These are phyloP conservation scores for Coleophoma cylindrospora DNA, from an alignment of 2,329 filamentous ascomycete species.

Conservation along the genomic window DNA sequence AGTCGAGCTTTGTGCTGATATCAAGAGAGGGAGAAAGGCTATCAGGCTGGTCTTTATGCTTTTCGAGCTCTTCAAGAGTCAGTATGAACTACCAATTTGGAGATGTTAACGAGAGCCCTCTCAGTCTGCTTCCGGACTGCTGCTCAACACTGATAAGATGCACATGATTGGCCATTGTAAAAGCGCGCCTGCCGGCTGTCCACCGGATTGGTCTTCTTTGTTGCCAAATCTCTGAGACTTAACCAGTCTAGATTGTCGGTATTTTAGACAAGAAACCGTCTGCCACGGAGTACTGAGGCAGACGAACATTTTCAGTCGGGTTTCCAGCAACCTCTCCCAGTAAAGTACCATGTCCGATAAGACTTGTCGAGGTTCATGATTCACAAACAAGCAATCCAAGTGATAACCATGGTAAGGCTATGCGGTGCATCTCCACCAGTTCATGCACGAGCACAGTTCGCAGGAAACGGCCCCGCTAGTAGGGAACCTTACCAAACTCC, in stretches of 20 bases:
- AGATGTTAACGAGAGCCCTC: conserved; percentile 13
- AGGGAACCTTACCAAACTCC: background rate
- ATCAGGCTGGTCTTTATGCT: conserved; percentile 24
- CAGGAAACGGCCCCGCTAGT: conserved; percentile 1
- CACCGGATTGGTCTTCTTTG: background rate
- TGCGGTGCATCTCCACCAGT: conserved; percentile 21
- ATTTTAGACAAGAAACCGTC: too few relatives aligned
- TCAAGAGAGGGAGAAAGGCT: conserved; percentile 21
- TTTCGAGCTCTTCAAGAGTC: conserved; percentile 11
- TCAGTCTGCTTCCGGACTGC: conserved; percentile 23
- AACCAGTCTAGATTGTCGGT: too few relatives aligned
- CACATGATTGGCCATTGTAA: conserved; percentile 2
- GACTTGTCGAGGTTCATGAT: conserved; percentile 17
- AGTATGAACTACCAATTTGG: conserved; percentile 18
- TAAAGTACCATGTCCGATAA: conserved; percentile 10
- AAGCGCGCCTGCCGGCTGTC: conserved; percentile 2
- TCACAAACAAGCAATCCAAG: conserved; percentile 15
- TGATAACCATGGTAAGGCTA: conserved; percentile 6
- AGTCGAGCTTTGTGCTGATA: conserved; percentile 20
- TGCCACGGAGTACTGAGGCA: too few relatives aligned
- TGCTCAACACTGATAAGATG: conserved; percentile 7
- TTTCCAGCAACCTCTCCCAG: background rate
- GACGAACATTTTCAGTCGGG: too few relatives aligned
- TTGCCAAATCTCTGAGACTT: background rate
- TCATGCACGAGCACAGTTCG: conserved; percentile 17